These are phyloP conservation scores for Malassezia sympodialis DNA, from an alignment of 1,284 basidiomycete species.

Conservation along the genomic window DNA sequence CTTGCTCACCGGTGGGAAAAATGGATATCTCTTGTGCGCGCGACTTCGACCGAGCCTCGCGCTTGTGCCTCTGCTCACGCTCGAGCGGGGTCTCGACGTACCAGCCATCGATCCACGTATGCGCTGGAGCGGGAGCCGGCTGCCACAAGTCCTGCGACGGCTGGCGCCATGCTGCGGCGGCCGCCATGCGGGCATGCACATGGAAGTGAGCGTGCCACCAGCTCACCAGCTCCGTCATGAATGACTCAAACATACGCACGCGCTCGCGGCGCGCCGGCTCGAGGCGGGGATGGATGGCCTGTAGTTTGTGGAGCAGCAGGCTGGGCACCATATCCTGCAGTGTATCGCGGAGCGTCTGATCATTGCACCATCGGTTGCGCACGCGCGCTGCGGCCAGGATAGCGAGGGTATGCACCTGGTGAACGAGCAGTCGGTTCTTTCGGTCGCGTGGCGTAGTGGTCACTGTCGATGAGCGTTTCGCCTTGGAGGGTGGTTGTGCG, in stretches of 20 bases:
- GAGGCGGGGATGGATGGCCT: constrained; percentile 38
- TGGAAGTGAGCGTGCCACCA: constrained; percentile 42
- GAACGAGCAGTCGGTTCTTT: constrained; percentile 32
- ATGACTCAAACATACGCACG: constrained; percentile 43
- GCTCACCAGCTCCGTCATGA: constrained; percentile 35
- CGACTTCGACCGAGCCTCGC: constrained; percentile 1
- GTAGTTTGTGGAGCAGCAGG: constrained; percentile 32
- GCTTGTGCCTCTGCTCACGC: constrained; percentile 32
- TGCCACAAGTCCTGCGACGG: constrained; percentile 33
- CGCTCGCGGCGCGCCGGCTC: constrained; percentile 39
- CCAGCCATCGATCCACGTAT: constrained; percentile 41
- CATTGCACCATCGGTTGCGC: constrained; percentile 77
- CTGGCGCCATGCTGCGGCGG: constrained; percentile 38
- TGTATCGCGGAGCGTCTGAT: constrained; percentile 60
- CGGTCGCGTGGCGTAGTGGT: constrained; percentile 40
- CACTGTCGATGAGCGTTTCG: constrained; percentile 14
- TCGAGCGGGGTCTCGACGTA: constrained; percentile 33
- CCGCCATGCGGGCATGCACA: constrained; percentile 28
- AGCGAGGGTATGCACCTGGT: constrained; percentile 51
- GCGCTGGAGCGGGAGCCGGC: constrained; percentile 24
- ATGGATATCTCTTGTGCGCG: constrained; percentile 50
- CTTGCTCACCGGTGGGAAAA: constrained; percentile 30
- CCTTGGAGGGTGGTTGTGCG: constrained; percentile 12
- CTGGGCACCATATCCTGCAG: constrained; percentile 32
- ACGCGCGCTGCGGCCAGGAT: constrained; percentile 65